A percentile compares a stretch with the other conserved stretches of the same genome.
phyloP scores from a whole-genome alignment of 495 filamentous ascomycete genomes.

The Penicillium paxilli region DNA sequence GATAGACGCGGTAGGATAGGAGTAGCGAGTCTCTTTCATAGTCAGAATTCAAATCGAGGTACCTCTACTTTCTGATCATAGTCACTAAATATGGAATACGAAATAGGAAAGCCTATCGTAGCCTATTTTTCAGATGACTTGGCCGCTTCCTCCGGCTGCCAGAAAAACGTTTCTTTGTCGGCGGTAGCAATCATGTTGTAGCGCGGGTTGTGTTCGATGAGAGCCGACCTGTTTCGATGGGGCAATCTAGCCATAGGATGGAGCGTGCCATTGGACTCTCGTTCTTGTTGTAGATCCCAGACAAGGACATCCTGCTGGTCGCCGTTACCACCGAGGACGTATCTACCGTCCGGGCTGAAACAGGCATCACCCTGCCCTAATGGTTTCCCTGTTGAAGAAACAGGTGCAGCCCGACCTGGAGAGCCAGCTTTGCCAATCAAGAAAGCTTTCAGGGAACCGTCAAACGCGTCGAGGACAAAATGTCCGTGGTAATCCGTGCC shows the following conservation, averaged over 20 bases:
- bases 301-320: slow-evolving; percentile 70
- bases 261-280: slow-evolving; percentile 52
- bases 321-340: slow-evolving; percentile 73
- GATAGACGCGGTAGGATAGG: neutral
- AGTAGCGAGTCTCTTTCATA: neutral
- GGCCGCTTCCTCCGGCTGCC: slow-evolving; percentile 63
- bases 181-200: slow-evolving; percentile 88
- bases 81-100: neutral
- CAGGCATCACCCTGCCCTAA: slow-evolving; percentile 78
- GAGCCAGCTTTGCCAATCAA: slow-evolving; percentile 47
- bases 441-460: slow-evolving; percentile 70
- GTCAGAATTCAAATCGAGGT: neutral
- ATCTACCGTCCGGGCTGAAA: slow-evolving; percentile 85
- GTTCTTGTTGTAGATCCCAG: slow-evolving; percentile 72
- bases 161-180: slow-evolving; percentile 85
- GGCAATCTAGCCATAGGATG: slow-evolving; percentile 65
- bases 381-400: slow-evolving; percentile 47
- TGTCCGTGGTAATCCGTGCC: slow-evolving; percentile 80
- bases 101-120: neutral
- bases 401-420: slow-evolving; percentile 44
- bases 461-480: slow-evolving; percentile 87
- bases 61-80: neutral
- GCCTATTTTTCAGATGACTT: slow-evolving; percentile 35
- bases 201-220: slow-evolving; percentile 86
- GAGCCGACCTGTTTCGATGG: slow-evolving; percentile 63